Percentiles rank a stretch among this genome's conserved stretches.
phyloP scores from a whole-genome alignment of 2,329 filamentous ascomycete genomes.

The Calonectria naviculata region DNA sequence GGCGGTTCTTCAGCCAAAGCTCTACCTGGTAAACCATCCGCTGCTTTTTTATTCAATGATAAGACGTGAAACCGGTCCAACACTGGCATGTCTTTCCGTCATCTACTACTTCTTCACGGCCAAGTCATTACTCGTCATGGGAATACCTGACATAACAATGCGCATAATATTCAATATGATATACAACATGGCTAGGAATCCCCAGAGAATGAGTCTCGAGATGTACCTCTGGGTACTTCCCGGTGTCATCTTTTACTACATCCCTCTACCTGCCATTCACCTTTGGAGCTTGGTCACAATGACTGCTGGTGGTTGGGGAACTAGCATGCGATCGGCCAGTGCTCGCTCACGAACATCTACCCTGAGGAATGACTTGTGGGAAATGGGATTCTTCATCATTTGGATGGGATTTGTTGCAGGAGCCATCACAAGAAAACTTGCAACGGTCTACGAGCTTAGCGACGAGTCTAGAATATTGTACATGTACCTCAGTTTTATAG shows the following conservation, averaged over 20 bases:
- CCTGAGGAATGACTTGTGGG: slow-evolving; percentile 33
- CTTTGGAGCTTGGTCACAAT: slow-evolving; percentile 39
- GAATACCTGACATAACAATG: slow-evolving; percentile 25
- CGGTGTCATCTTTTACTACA: slow-evolving; percentile 38
- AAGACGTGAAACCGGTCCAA: slow-evolving; percentile 35
- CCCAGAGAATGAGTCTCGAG: slow-evolving; percentile 30
- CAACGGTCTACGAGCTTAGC: background rate
- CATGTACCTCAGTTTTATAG: background rate
- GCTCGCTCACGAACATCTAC: slow-evolving; percentile 29
- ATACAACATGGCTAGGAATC: slow-evolving; percentile 38
- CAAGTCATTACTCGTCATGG: slow-evolving; percentile 29
- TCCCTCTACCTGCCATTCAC: slow-evolving; percentile 38
- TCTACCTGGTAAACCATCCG: slow-evolving; percentile 38
- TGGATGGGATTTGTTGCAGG: slow-evolving; percentile 39
- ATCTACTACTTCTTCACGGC: slow-evolving; percentile 36
- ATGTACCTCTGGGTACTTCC: slow-evolving; percentile 34
- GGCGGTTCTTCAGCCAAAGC: slow-evolving; percentile 36
- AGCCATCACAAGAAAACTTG: slow-evolving; percentile 10
- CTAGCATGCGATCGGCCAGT: slow-evolving; percentile 35
- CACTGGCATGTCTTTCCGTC: slow-evolving; percentile 31
- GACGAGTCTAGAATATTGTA: background rate
- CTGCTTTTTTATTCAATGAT: slow-evolving; percentile 39
- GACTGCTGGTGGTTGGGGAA: slow-evolving; percentile 40
- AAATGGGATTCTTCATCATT: slow-evolving; percentile 37
- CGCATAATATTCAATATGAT: slow-evolving; percentile 22